phyloP scores from a whole-genome alignment of 345 rosid species.

The Clausena lansium region DNA sequence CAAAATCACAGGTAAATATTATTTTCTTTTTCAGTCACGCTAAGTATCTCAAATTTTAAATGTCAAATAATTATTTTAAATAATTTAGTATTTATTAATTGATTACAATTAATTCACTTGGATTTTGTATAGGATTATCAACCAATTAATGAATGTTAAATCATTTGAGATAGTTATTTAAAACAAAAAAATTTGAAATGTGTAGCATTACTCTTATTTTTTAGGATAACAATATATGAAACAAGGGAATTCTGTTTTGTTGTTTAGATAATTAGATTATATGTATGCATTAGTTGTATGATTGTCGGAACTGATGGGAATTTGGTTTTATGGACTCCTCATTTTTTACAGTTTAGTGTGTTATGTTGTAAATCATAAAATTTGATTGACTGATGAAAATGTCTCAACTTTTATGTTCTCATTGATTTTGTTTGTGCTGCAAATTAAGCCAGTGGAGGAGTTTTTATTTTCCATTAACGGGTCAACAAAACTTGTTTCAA shows the following conservation, averaged over 20 bases:
- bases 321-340: neutral
- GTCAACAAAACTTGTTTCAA: neutral
- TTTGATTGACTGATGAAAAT: neutral
- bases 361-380: neutral
- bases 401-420: neutral
- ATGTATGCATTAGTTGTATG: too few relatives aligned
- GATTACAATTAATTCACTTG: too few relatives aligned
- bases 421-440: neutral
- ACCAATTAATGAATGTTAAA: too few relatives aligned
- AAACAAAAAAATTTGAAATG: too few relatives aligned
- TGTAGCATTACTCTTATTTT: too few relatives aligned
- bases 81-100: too few relatives aligned
- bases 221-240: neutral
- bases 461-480: neutral
- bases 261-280: neutral
- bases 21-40: too few relatives aligned
- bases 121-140: too few relatives aligned
- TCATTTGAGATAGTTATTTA: too few relatives aligned
- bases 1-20: slow-evolving; percentile 11
- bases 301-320: neutral
- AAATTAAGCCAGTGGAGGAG: neutral
- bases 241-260: neutral
- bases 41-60: too few relatives aligned
- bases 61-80: too few relatives aligned
- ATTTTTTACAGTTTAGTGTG: neutral